Base-by-base conservation (phyloP, 495 filamentous ascomycete genomes). In the Tricharina praecox region DNA sequence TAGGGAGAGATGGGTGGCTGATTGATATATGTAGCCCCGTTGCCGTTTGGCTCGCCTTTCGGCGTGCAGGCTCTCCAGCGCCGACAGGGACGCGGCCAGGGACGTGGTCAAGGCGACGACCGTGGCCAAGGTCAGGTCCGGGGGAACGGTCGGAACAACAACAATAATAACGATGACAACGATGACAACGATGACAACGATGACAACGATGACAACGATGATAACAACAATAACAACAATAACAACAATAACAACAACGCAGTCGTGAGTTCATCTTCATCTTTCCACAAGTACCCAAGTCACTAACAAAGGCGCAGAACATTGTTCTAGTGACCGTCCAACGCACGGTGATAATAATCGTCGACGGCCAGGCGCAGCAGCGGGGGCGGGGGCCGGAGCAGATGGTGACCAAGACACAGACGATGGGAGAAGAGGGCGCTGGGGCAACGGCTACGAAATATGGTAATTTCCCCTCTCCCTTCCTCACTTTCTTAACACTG, bases 91-190 rank as follows among this genome's bases (percentile, higher is more conserved):
- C 16, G 7, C 36, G 16, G 19, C 13, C 11, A 39, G 8, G 18
- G 39, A 5, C 20, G 20, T 5, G 21, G 39, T 16, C 16, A 21
- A 5, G 21, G 39, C 39, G 5, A 28, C 3, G 39, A 21, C 4
- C 18, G 16, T 23, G 5, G 39, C 5, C 11, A 19, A 5, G 18
- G 4, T 43, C 18, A 16, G 16, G 7, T 4, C 20, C 7, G 10
- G 20, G 5, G 10, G 8, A 23, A 24, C 39, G 20, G 20, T 8
- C 11, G 39, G 8, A 10, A 43, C 10, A 24, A 43, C 39, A 43
- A 43, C 20, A 39, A 39, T 39, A 21, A 39, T 39, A n/a, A n/a
- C n/a, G n/a, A n/a, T n/a, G n/a, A n/a, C n/a, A 39, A 39, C 19
- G 8, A 39, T 8, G 36, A 39, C 16, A 21, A 21, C 11, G 19